Evolutionary conservation across 306 rosid genomes (phyloP), one percentile per base, ranked within the genome.

Genomic region (Lablab purpureus): DNA sequence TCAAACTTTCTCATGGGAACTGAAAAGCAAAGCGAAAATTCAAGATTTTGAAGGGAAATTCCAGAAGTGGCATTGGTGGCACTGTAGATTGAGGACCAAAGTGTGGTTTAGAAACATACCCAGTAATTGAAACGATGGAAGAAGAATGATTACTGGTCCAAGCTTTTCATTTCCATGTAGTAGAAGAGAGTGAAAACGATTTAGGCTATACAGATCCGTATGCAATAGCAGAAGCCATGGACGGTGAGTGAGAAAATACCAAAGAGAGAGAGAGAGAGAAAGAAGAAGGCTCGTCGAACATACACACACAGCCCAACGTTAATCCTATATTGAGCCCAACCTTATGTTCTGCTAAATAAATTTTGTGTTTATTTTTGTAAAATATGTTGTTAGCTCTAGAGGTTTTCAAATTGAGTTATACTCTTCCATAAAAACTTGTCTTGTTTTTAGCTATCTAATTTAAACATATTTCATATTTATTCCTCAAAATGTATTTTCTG

Each of bases 291-390:
- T 37, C 25, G 17, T 22, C 25, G 13, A 70, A 25, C 10, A 40
- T 30, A 47, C 30, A 70, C 10, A 19, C 10, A 69, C 21, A 19
- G 82, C 75, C 76, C 71, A 66, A 36, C 10, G 1, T 13, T 11
- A 30, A 28, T 12, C 56, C 18, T 15, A 9, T 30, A 28, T 10
- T 47, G 25, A 73, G 80, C 80, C 72, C 63, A 75, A 13, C 17
- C 63, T 71, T 59, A 14, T 59, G 27, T 59, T 23, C 21, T 58
- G n/a, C 36, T 10, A 41, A 41, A 1, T 36, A 10, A 40, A 40
- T 10, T 40, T 8, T 9, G 2, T 41, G 46, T 37, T 37, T 37
- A 8, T 8, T 37, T 37, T 37, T 8, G 2, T 37, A 7, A 37
- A 7, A 37, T 8, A 2, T 1, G 43, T 37, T 37, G 7, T 37